A percentile compares a stretch with the other conserved stretches of the same genome.
These are phyloP conservation scores for Vitis hybrid DNA, from an alignment of 177 flowering plant genomes.

Conservation along the genomic window DNA sequence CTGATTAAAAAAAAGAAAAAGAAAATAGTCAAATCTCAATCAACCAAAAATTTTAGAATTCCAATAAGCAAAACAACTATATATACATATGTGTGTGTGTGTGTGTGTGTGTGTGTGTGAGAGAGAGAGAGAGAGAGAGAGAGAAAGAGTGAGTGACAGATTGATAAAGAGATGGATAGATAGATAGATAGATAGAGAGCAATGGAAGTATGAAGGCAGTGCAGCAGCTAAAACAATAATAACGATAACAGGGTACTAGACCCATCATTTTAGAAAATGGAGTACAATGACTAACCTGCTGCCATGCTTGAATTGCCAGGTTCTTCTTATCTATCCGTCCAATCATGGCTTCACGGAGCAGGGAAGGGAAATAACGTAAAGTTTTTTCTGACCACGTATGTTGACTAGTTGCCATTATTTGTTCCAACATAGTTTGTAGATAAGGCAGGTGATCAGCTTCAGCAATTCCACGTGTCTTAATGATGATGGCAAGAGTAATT, in stretches of 20 bases:
- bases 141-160: no score
- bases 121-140: no score
- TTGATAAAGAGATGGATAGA: not conserved
- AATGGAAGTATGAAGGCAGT: not conserved
- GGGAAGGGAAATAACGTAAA: conserved; percentile 73
- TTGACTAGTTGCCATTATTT: conserved; percentile 77
- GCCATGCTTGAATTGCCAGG: conserved; percentile 92
- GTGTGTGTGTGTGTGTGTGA: no score
- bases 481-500: conserved; percentile 83
- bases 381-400: conserved; percentile 99
- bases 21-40: no score
- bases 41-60: no score
- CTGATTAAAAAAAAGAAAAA: no score
- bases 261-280: not conserved
- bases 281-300: conserved; percentile 55
- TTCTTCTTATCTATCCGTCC: conserved; percentile 77
- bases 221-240: no score
- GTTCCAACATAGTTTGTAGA: conserved; percentile 85
- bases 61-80: no score
- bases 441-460: conserved; percentile 86
- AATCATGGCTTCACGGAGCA: conserved; percentile 73
- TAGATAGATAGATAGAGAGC: no score
- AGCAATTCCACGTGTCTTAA: conserved; percentile 95
- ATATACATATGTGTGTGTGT: no score
- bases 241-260: no score